Percentiles rank a stretch among this genome's conserved stretches.
phyloP scores from a whole-genome alignment of 2,329 filamentous ascomycete genomes.

The Sclerotinia spermophila region DNA sequence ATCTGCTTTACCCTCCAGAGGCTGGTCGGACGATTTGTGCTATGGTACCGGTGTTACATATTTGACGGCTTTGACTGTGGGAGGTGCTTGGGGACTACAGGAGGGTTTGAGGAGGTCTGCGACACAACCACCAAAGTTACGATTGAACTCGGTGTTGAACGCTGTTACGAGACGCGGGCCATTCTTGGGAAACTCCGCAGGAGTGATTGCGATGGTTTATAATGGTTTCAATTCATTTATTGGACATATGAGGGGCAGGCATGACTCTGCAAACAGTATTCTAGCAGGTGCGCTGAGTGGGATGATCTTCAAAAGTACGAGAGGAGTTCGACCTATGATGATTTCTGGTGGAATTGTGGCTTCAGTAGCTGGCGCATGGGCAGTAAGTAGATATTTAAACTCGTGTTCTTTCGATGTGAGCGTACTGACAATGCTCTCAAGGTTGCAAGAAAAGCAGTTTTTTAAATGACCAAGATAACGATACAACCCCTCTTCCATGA shows the following conservation, averaged over 20 bases:
- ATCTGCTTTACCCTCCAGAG: slow-evolving; percentile 87
- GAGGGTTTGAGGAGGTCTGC: slow-evolving; percentile 83
- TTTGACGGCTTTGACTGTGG: slow-evolving; percentile 76
- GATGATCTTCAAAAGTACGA: slow-evolving; percentile 94
- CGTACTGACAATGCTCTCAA: slow-evolving; percentile 33
- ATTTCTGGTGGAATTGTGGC: slow-evolving; percentile 91
- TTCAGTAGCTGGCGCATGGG: slow-evolving; percentile 80
- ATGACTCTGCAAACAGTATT: slow-evolving; percentile 87
- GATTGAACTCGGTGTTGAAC: slow-evolving; percentile 92
- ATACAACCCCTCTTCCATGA: slow-evolving; percentile 1
- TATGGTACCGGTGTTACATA: slow-evolving; percentile 97
- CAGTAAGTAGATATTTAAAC: slow-evolving; percentile 58
- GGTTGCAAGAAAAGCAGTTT: slow-evolving; percentile 50
- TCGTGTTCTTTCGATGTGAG: not conserved
- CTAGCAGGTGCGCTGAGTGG: slow-evolving; percentile 82
- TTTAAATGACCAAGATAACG: slow-evolving; percentile 37
- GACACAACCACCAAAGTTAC: slow-evolving; percentile 77
- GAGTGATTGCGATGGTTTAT: slow-evolving; percentile 93
- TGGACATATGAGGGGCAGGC: slow-evolving; percentile 75
- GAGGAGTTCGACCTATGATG: slow-evolving; percentile 85
- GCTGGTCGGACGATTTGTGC: slow-evolving; percentile 97
- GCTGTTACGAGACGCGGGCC: slow-evolving; percentile 88
- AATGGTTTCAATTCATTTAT: slow-evolving; percentile 87
- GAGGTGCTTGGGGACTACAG: slow-evolving; percentile 87
- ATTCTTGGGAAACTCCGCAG: slow-evolving; percentile 93